These are phyloP conservation scores for Cyclotella choctawhatcheeana DNA, from an alignment of 108 stramenopile genomes.

Conservation along the genomic window DNA sequence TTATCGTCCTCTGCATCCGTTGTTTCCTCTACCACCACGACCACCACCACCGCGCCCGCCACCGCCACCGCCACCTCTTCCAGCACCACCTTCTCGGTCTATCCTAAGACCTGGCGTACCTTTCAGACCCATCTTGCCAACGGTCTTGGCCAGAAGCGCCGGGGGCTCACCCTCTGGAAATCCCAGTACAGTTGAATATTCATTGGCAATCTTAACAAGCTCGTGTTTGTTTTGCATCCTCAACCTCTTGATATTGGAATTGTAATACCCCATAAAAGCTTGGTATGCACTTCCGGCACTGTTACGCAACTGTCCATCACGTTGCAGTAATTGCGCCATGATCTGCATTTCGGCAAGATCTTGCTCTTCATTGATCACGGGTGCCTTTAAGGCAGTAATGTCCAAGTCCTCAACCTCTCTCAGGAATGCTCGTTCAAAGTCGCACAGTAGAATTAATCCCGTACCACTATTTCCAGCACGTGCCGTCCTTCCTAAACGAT, in stretches of 20 bases:
- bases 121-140: conserved; percentile 90
- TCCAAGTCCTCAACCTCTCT: conserved; percentile 45
- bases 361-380: background rate
- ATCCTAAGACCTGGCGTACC: conserved; percentile 68
- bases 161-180: conserved; percentile 61
- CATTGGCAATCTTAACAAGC: conserved; percentile 65
- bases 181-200: conserved; percentile 53
- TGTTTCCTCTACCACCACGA: conserved; percentile 4
- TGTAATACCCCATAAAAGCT: conserved; percentile 92
- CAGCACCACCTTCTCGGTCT: conserved; percentile 19
- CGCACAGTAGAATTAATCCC: conserved; percentile 57
- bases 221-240: conserved; percentile 49
- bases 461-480: conserved; percentile 77
- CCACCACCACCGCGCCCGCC: background rate
- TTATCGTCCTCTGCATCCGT: background rate
- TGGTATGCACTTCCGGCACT: conserved; percentile 60
- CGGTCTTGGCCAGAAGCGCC: conserved; percentile 69
- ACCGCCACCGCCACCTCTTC: background rate
- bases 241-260: conserved; percentile 60
- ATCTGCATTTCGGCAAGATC: background rate
- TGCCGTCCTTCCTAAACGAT: conserved; percentile 93
- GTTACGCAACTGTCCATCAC: conserved; percentile 14
- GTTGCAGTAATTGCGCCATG: background rate
- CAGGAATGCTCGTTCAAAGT: conserved; percentile 57
- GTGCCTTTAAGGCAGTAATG: conserved; percentile 28